phyloP scores from a whole-genome alignment of 2,329 filamentous ascomycete species.

The Hymenoscyphus occultus region DNA sequence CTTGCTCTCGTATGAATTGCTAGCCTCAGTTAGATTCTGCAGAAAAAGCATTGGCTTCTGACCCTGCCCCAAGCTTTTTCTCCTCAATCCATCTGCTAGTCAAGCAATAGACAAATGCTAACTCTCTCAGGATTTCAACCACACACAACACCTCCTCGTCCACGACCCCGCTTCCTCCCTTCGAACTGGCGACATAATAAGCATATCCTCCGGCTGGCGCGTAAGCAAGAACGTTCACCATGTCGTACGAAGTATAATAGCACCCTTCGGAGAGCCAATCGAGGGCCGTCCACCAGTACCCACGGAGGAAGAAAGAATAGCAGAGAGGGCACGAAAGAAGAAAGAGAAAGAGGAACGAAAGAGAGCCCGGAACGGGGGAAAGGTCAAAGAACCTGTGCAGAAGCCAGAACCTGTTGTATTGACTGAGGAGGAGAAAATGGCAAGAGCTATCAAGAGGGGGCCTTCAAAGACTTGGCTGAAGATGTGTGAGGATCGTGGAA shows the following conservation, averaged over 20 bases:
- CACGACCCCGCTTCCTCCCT: constrained; percentile 76
- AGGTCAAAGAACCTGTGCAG: background rate
- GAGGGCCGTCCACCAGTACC: constrained; percentile 64
- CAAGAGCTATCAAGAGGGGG: background rate
- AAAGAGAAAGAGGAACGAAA: constrained; percentile 55
- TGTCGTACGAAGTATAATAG: constrained; percentile 71
- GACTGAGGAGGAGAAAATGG: background rate
- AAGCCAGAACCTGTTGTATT: background rate
- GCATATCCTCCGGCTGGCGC: constrained; percentile 64
- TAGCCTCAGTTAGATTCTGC: background rate
- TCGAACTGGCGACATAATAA: constrained; percentile 70
- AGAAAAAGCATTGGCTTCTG: background rate
- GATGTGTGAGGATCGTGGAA: constrained; percentile 3
- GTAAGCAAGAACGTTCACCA: constrained; percentile 67
- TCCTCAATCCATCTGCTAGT: no score
- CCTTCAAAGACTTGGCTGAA: background rate
- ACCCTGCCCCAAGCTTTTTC: background rate
- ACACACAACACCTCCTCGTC: constrained; percentile 64
- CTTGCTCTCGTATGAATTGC: background rate
- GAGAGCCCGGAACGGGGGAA: constrained; percentile 26
- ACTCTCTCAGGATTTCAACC: constrained; percentile 57
- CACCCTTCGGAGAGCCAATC: constrained; percentile 64
- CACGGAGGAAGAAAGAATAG: constrained; percentile 58
- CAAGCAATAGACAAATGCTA: background rate
- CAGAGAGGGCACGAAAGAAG: constrained; percentile 52